Evolutionary conservation across 257 asterid genomes (phyloP).

Genomic region (Lycium ferocissimum): DNA sequence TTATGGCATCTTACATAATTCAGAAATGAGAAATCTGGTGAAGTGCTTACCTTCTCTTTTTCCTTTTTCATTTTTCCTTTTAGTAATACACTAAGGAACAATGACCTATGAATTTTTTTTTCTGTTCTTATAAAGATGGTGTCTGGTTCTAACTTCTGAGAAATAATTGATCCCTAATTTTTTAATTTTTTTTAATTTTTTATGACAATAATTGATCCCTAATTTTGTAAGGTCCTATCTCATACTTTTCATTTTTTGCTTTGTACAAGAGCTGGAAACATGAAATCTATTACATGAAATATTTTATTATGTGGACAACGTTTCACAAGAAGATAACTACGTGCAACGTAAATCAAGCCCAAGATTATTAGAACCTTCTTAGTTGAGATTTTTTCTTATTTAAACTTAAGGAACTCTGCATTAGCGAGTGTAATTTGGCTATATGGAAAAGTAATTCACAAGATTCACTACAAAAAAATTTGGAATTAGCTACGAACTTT

Average conservation of each 20-base stretch:
- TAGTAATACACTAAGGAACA: background rate
- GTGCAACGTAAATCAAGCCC: background rate
- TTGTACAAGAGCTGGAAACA: constrained; percentile 4
- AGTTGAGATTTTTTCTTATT: background rate
- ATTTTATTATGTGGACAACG: background rate
- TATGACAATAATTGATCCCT: background rate
- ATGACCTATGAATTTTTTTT: background rate
- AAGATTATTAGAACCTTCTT: background rate
- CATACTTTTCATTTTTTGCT: background rate
- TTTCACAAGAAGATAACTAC: background rate
- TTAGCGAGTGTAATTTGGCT: background rate
- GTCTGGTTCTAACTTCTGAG: background rate
- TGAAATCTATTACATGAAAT: background rate
- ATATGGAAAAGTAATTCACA: constrained; percentile 17
- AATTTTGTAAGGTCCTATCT: background rate
- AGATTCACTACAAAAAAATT: background rate
- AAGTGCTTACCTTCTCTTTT: background rate
- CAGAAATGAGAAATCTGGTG: constrained; percentile 72
- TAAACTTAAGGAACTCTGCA: background rate
- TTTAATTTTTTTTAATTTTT: no score
- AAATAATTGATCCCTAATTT: background rate
- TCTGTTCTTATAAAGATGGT: background rate
- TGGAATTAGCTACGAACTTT: no score
- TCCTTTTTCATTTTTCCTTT: background rate
- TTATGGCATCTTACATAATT: constrained; percentile 86